Base-by-base conservation (phyloP, 2,329 filamentous ascomycete genomes). In the Graphilbum ipis-grandicollis region DNA sequence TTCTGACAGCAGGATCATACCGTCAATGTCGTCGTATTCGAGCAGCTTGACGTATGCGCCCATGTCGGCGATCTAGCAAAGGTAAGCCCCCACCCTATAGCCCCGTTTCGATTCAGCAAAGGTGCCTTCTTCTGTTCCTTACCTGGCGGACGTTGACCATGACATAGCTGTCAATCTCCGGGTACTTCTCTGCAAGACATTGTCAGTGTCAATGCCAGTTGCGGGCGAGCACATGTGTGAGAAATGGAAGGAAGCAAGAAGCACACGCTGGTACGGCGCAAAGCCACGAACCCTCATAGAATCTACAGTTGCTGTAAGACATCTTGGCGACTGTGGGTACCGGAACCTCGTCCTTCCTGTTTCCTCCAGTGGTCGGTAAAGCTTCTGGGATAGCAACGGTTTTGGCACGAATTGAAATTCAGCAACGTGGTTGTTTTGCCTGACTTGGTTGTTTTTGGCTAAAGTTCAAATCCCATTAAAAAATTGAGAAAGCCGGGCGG, bases 21-120 rank as follows among this genome's bases (percentile, higher is more conserved):
- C 90, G 57, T 98, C 92, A 53, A 98, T 98, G 65, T 96, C 94
- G 63, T 98, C 90, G 64, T 98, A 98, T 66, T 98, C 90, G 50
- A 98, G 79, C 39, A 98, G 78, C 66, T 98, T 98, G 55, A 98
- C 92, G 59, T 98, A 98, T 52, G 92, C 90, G 59, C 90, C 90
- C 92, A 98, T 98, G 63, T 98, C 92, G 59, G 90, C 90, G 56
- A 98, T 98, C 81, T 90, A 49, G n/a, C n/a, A n/a, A n/a, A n/a
- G n/a, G n/a, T n/a, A n/a, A n/a, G n/a, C n/a, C n/a, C n/a, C n/a
- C n/a, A n/a, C n/a, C n/a, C n/a, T n/a, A n/a, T n/a, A n/a, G n/a
- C n/a, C n/a, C n/a, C n/a, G n/a, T n/a, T n/a, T n/a, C n/a, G n/a
- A n/a, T n/a, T n/a, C n/a, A n/a, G n/a, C n/a, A n/a, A n/a, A n/a